phyloP scores from a whole-genome alignment of 1,284 basidiomycete genomes.

The Mycosarcoma maydis region DNA sequence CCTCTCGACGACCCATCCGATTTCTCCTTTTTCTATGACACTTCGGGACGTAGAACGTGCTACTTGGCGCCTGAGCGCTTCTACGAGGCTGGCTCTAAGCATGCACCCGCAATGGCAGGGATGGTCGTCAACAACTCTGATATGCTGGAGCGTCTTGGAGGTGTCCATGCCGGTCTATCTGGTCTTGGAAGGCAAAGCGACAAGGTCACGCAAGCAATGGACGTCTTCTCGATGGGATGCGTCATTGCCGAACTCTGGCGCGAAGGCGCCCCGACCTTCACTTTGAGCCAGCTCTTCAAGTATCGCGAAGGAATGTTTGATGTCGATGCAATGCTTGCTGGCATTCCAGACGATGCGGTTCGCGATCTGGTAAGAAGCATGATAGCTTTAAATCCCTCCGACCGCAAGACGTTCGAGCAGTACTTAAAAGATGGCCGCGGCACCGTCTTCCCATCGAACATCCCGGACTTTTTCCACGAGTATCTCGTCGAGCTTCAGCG shows the following conservation, averaged over 20 bases:
- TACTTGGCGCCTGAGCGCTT: slow-evolving; percentile 97
- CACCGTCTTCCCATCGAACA: slow-evolving; percentile 85
- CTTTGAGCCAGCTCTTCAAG: slow-evolving; percentile 92
- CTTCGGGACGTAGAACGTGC: slow-evolving; percentile 88
- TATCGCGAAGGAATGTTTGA: slow-evolving; percentile 86
- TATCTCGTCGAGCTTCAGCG: slow-evolving; percentile 85
- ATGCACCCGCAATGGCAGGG: slow-evolving; percentile 2
- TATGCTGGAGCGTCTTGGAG: slow-evolving; percentile 18
- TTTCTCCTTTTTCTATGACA: slow-evolving; percentile 98
- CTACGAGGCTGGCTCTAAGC: slow-evolving; percentile 79
- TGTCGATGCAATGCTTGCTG: slow-evolving; percentile 77
- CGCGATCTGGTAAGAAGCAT: slow-evolving; percentile 81
- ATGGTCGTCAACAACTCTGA: not conserved
- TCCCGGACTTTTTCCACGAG: slow-evolving; percentile 92
- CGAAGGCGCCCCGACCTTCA: slow-evolving; percentile 93
- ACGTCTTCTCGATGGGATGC: slow-evolving; percentile 94
- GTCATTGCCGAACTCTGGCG: slow-evolving; percentile 95
- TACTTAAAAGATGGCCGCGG: slow-evolving; percentile 79
- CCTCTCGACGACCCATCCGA: slow-evolving; percentile 96
- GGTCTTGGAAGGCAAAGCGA: slow-evolving; percentile 73
- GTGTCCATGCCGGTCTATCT: slow-evolving; percentile 48
- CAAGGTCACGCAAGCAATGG: slow-evolving; percentile 93
- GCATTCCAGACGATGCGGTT: slow-evolving; percentile 83
- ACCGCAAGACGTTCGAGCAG: slow-evolving; percentile 83
- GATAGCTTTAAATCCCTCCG: slow-evolving; percentile 81